A percentile compares a stretch with the other conserved stretches of the same genome.
Evolutionary conservation across 768 basidiomycete species (phyloP).

Genomic region (Paxillus involutus): DNA sequence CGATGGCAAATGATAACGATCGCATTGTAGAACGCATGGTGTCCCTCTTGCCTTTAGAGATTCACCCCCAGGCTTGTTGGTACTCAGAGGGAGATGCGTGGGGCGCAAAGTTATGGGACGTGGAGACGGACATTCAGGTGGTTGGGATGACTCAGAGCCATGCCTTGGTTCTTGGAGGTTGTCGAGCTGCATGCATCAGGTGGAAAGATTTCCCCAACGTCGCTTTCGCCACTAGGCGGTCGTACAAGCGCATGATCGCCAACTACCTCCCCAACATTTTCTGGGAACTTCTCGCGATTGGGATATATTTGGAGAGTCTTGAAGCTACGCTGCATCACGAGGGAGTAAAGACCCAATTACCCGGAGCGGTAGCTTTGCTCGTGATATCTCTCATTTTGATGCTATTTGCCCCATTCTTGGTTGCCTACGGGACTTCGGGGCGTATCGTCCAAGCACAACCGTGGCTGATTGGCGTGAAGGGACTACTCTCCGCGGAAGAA

Average conservation of each 20-base stretch:
- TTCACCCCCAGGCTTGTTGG: slow-evolving; percentile 9
- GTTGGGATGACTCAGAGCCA: slow-evolving; percentile 18
- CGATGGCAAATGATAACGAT: slow-evolving; percentile 26
- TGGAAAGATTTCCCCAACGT: slow-evolving; percentile 25
- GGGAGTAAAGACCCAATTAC: too few relatives aligned
- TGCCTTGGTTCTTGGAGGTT: slow-evolving; percentile 22
- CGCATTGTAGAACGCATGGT: slow-evolving; percentile 22
- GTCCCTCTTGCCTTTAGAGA: slow-evolving; percentile 12
- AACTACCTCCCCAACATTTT: background rate
- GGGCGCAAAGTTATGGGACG: slow-evolving; percentile 19
- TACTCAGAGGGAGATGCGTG: slow-evolving; percentile 19
- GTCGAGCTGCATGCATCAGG: slow-evolving; percentile 18
- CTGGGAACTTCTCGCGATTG: slow-evolving; percentile 3
- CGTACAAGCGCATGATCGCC: slow-evolving; percentile 10
- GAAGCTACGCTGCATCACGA: too few relatives aligned
- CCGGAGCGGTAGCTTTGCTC: background rate
- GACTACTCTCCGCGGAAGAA: slow-evolving; percentile 21
- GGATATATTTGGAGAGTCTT: background rate
- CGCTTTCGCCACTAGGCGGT: slow-evolving; percentile 14
- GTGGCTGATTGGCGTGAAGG: slow-evolving; percentile 25
- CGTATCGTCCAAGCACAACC: slow-evolving; percentile 16
- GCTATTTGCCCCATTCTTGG: slow-evolving; percentile 6
- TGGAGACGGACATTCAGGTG: slow-evolving; percentile 14
- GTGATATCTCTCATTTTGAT: slow-evolving; percentile 9
- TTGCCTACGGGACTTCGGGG: slow-evolving; percentile 17